Evolutionary conservation across 1,284 basidiomycete species (phyloP), one percentile per base, ranked within the genome.

Genomic region (Chiua sp.): DNA sequence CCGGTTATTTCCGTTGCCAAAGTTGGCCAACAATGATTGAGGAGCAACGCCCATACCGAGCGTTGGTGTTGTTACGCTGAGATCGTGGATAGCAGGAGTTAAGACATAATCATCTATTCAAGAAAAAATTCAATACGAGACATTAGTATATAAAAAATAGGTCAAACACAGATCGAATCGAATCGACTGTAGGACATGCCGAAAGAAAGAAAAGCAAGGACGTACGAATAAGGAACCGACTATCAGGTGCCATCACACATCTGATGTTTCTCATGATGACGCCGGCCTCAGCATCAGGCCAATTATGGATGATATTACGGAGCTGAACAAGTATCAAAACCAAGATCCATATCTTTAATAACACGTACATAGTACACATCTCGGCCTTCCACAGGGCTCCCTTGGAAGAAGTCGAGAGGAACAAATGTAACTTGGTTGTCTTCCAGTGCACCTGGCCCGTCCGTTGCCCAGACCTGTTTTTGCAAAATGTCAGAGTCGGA

Each of bases 281-380:
- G 4, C 54, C 26, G 22, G 65, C 70, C 47, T 72, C 59, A 3
- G 51, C 59, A 18, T 71, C 70, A 16, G 66, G 64, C 72, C 69
- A 71, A 56, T 72, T 60, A 35, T 67, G 66, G 46, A 72, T 61
- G n/a, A 71, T 73, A 44, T 61, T 62, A n/a, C n/a, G n/a, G n/a
- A n/a, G n/a, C n/a, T n/a, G n/a, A n/a, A n/a, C n/a, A n/a, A n/a
- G n/a, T n/a, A 23, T n/a, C n/a, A n/a, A n/a, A n/a, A n/a, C n/a
- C n/a, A n/a, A n/a, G n/a, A n/a, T n/a, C n/a, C n/a, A n/a, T n/a
- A n/a, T n/a, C n/a, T n/a, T n/a, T n/a, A n/a, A n/a, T n/a, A n/a
- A n/a, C n/a, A 44, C 15, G 71, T 80, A 82, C 82, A 63, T 81
- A 81, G 63, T 82, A 84, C 13, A 80, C 72, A 52, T 83, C 78